Base-by-base conservation (phyloP, 345 rosid species). In the Passiflora organensis region DNA sequence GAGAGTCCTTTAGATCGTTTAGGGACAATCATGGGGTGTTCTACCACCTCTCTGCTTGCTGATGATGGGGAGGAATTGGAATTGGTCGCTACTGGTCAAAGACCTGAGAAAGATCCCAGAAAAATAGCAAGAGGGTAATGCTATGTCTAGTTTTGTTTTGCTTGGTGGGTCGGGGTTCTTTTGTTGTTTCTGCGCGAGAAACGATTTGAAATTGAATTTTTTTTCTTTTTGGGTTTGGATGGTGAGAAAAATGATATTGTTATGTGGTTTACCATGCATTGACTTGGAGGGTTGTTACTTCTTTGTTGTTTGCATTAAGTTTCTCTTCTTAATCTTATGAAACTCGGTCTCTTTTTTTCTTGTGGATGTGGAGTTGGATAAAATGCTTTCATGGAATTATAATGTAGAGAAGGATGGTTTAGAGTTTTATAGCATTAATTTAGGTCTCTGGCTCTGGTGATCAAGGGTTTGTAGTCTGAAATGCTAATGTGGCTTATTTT, bases 31-130 rank as follows among this genome's bases (percentile, higher is more conserved):
- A n/a, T n/a, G n/a, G n/a, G n/a, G n/a, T n/a, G n/a, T n/a, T n/a
- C n/a, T n/a, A n/a, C n/a, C n/a, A n/a, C n/a, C n/a, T n/a, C n/a
- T 28, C 34, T 28, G 34, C 34, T 48, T 41, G 14, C 25, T 11
- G 56, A 19, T 13, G 36, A 23, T 43, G 71, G 32, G 1, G 44
- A 20, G 48, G 64, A 44, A 18, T 41, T 58, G 50, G n/a, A n/a
- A n/a, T n/a, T n/a, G n/a, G n/a, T n/a, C n/a, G n/a, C n/a, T n/a
- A n/a, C n/a, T n/a, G n/a, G n/a, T 59, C 43, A 45, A 32, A 42
- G 37, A 23, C n/a, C 51, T 6, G 55, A 43, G 55, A 87, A 82
- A 55, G 88, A 87, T 66, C 91, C 89, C 15, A 80, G 81, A 56
- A 82, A 64, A 69, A 78, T 78, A 2, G 79, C 84, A 13, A 68